Evolutionary conservation across 805 yeast species (phyloP).

Genomic region (Teunomyces stri): DNA sequence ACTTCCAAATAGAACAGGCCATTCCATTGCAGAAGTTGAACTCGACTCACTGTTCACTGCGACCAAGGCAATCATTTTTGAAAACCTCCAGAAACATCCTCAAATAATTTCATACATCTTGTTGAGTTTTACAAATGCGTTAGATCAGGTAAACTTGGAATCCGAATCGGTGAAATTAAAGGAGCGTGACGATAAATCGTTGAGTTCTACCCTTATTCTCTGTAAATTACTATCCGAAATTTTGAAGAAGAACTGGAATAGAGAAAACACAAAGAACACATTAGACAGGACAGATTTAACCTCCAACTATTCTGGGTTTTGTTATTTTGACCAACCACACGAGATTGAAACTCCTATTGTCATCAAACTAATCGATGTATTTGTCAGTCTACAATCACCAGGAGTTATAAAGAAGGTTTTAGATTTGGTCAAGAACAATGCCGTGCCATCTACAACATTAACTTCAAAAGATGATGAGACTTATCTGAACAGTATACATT

Average conservation of each 20-base stretch:
- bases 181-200: slow-evolving; percentile 28
- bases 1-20: slow-evolving; percentile 40
- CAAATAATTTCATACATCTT: slow-evolving; percentile 20
- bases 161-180: slow-evolving; percentile 17
- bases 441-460: not conserved
- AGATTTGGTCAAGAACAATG: slow-evolving; percentile 17
- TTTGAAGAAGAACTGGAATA: slow-evolving; percentile 29
- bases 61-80: slow-evolving; percentile 29
- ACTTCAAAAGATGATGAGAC: slow-evolving; percentile 3
- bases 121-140: slow-evolving; percentile 18
- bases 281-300: slow-evolving; percentile 10
- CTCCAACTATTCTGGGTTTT: slow-evolving; percentile 24
- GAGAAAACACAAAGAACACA: slow-evolving; percentile 12
- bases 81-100: slow-evolving; percentile 12
- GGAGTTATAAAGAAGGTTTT: slow-evolving; percentile 27
- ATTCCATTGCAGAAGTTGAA: slow-evolving; percentile 38
- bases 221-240: slow-evolving; percentile 29
- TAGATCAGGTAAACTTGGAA: slow-evolving; percentile 26
- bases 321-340: slow-evolving; percentile 29
- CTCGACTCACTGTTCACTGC: slow-evolving; percentile 37
- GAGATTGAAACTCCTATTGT: slow-evolving; percentile 19
- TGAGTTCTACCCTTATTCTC: slow-evolving; percentile 32
- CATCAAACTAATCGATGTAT: slow-evolving; percentile 24
- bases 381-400: slow-evolving; percentile 29
- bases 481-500: not conserved